Conservation (phyloP, 805 yeast species). For the Candida takata region DNA sequence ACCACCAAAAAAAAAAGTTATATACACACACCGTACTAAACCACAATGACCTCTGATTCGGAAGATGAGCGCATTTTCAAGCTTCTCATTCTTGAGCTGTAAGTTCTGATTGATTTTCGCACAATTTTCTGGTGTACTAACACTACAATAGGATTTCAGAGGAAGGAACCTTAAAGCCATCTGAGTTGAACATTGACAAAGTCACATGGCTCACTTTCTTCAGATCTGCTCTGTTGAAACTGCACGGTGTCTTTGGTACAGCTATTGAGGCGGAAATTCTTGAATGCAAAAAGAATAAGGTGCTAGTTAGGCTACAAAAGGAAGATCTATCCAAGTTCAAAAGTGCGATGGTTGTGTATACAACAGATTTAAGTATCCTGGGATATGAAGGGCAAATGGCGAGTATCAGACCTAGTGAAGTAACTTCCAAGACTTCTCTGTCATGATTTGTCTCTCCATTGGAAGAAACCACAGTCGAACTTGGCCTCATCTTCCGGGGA, state of each 20-base stretch:
- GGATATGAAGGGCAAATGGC: conserved; percentile 12
- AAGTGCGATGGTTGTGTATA: conserved; percentile 27
- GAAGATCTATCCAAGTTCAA: conserved; percentile 25
- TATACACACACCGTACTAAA: too few relatives aligned
- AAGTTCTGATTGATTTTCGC: too few relatives aligned
- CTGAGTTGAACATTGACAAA: conserved; percentile 19
- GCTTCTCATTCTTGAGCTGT: background rate
- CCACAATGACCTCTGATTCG: too few relatives aligned
- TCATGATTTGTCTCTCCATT: conserved; percentile 32
- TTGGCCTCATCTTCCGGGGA: conserved; percentile 19
- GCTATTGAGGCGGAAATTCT: conserved; percentile 30
- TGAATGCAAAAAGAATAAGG: conserved; percentile 17
- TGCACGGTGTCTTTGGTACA: conserved; percentile 36
- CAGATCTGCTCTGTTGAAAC: conserved; percentile 26
- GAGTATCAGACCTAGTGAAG: background rate
- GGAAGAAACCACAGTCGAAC: conserved; percentile 45
- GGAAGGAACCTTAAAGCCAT: background rate
- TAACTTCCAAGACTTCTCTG: background rate
- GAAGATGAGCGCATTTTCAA: too few relatives aligned
- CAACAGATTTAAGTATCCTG: conserved; percentile 22
- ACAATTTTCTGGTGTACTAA: too few relatives aligned
- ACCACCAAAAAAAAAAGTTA: too few relatives aligned
- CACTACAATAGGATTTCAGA: too few relatives aligned
- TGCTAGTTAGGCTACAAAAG: conserved; percentile 23
- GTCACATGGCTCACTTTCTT: conserved; percentile 35